Evolutionary conservation across 306 rosid species (phyloP).

Genomic region (Vigna unguiculata): DNA sequence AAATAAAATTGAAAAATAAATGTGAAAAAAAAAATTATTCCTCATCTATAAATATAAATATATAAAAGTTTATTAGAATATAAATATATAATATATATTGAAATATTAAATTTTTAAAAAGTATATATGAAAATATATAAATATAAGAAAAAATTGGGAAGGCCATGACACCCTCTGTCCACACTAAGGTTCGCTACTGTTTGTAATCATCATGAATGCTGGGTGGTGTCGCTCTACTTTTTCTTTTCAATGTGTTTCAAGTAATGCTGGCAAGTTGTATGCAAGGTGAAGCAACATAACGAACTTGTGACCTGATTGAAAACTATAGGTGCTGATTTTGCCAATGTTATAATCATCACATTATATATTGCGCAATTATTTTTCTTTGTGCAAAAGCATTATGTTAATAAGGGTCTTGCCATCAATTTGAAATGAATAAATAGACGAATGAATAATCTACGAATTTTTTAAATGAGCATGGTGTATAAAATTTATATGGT

Average conservation of each 20-base stretch:
- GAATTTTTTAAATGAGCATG: background rate
- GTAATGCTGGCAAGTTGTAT: constrained; percentile 1
- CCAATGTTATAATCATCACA: constrained; percentile 4
- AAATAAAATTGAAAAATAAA: no score
- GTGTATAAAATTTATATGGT: background rate
- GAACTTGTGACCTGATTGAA: background rate
- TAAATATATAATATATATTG: no score
- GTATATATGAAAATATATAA: no score
- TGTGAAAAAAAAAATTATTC: no score
- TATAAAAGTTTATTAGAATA: no score
- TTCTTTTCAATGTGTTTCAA: background rate
- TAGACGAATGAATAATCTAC: background rate
- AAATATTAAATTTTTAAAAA: no score
- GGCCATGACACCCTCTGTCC: no score
- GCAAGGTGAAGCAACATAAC: background rate
- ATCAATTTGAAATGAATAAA: constrained; percentile 15
- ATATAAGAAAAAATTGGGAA: no score
- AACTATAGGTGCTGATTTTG: background rate
- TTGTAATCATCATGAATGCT: no score
- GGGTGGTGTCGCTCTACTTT: background rate
- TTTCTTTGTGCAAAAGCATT: constrained; percentile 19
- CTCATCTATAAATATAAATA: no score
- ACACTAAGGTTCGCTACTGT: no score
- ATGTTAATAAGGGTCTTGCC: background rate
- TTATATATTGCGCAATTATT: background rate